A percentile compares a stretch with the other conserved stretches of the same genome.
Conservation (phyloP, 306 rosid genomes). For the Adenanthera pavonina region DNA sequence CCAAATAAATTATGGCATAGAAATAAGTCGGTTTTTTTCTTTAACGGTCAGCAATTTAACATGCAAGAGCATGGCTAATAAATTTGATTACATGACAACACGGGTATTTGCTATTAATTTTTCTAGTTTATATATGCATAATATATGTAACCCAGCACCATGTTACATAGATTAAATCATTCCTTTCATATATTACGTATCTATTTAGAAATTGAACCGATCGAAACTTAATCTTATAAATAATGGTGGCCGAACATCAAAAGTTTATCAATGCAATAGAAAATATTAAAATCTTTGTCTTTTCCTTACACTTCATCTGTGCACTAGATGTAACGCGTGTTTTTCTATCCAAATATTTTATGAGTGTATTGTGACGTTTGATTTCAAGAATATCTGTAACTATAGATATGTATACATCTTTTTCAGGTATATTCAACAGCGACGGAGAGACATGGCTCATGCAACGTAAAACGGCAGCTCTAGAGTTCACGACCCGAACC, state of each 20-base stretch:
- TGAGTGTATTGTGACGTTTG: background rate
- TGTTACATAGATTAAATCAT: background rate
- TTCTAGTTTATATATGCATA: too few species aligned
- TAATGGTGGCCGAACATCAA: background rate
- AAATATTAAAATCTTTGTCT: background rate
- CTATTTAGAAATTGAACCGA: too few species aligned
- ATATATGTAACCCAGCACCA: too few species aligned
- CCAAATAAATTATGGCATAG: background rate
- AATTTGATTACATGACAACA: background rate
- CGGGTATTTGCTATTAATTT: too few species aligned
- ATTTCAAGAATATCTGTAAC: background rate
- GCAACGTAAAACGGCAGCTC: conserved; percentile 95
- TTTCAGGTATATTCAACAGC: conserved; percentile 62
- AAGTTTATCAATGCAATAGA: background rate
- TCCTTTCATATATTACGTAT: too few species aligned
- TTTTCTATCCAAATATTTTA: background rate
- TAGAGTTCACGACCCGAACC: conserved; percentile 90
- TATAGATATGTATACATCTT: background rate
- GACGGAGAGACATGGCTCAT: conserved; percentile 93
- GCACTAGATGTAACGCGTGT: background rate
- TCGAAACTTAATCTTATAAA: background rate
- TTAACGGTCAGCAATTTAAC: background rate
- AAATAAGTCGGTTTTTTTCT: background rate
- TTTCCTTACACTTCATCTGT: background rate
- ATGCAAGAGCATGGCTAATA: background rate